Evolutionary conservation across 768 basidiomycete species (phyloP).

Genomic region (Lactarius indigo): DNA sequence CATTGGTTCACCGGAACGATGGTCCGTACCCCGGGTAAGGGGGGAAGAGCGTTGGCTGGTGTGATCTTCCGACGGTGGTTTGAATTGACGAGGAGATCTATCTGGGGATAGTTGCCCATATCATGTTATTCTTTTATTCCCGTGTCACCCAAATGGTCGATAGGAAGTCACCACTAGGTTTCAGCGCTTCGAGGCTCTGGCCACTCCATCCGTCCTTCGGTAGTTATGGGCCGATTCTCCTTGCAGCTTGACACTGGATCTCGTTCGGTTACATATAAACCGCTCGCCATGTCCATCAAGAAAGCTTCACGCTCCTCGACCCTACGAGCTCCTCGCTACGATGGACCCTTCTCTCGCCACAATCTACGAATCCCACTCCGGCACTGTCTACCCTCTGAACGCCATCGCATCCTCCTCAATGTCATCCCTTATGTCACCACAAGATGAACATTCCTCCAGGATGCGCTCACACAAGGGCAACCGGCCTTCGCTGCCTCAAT

Average conservation of each 20-base stretch:
- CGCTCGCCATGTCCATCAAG: slow-evolving; percentile 3
- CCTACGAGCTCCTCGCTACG: neutral
- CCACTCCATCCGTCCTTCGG: slow-evolving; percentile 13
- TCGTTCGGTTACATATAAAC: slow-evolving; percentile 19
- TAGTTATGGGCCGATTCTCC: slow-evolving; percentile 15
- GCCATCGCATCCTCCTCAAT: slow-evolving; percentile 22
- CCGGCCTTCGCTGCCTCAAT: slow-evolving; percentile 59
- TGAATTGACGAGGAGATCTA: neutral
- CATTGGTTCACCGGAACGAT: slow-evolving; percentile 4
- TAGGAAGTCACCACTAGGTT: slow-evolving; percentile 2
- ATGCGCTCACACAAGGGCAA: slow-evolving; percentile 54
- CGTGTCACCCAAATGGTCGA: slow-evolving; percentile 9
- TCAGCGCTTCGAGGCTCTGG: slow-evolving; percentile 6
- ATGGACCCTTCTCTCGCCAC: slow-evolving; percentile 16
- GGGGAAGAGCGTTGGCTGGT: neutral
- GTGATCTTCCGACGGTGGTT: slow-evolving; percentile 4
- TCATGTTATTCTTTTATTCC: neutral
- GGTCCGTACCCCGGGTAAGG: neutral
- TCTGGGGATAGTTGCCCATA: slow-evolving; percentile 8
- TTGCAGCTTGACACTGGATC: neutral
- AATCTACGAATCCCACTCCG: slow-evolving; percentile 9
- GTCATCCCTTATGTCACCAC: slow-evolving; percentile 14
- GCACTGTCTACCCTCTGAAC: slow-evolving; percentile 15
- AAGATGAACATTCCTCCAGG: slow-evolving; percentile 37
- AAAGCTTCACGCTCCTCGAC: neutral